phyloP scores from a whole-genome alignment of 768 basidiomycete genomes.

The Guyanaporus albipodus region DNA sequence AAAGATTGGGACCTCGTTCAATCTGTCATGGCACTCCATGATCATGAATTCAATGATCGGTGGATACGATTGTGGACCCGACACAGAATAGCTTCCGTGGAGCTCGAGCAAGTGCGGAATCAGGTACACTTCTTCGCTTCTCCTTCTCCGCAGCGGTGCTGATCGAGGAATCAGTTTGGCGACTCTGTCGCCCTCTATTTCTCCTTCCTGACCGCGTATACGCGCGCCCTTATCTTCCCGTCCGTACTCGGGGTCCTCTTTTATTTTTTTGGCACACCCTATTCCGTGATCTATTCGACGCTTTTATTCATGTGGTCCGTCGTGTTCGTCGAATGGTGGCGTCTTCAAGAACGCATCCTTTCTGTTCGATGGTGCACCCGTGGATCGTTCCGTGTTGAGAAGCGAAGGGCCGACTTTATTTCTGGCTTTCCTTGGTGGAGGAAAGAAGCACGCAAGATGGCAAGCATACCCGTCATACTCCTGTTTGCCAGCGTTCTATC shows the following conservation, averaged over 20 bases:
- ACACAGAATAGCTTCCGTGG: slow-evolving; percentile 55
- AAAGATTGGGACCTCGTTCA: slow-evolving; percentile 78
- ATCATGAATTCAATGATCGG: slow-evolving; percentile 70
- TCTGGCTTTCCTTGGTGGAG: slow-evolving; percentile 67
- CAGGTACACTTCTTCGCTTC: slow-evolving; percentile 46
- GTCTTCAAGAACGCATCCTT: slow-evolving; percentile 78
- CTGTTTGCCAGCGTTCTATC: slow-evolving; percentile 69
- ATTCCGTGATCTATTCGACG: slow-evolving; percentile 72
- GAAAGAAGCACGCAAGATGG: slow-evolving; percentile 62
- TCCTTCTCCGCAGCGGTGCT: neutral
- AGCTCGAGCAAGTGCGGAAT: slow-evolving; percentile 67
- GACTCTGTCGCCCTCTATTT: slow-evolving; percentile 86
- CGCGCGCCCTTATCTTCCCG: slow-evolving; percentile 73
- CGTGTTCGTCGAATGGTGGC: slow-evolving; percentile 89
- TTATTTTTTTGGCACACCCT: slow-evolving; percentile 68
- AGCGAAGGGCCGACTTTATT: slow-evolving; percentile 56
- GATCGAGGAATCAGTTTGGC: slow-evolving; percentile 51
- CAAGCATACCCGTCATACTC: slow-evolving; percentile 68
- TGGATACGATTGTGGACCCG: slow-evolving; percentile 80
- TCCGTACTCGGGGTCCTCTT: slow-evolving; percentile 64
- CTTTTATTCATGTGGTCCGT: slow-evolving; percentile 82
- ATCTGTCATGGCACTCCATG: slow-evolving; percentile 79
- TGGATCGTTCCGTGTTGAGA: slow-evolving; percentile 74
- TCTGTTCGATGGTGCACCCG: slow-evolving; percentile 79
- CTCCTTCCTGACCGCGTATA: slow-evolving; percentile 81